A percentile compares a stretch with the other conserved stretches of the same genome.
Conservation (phyloP, 2,329 filamentous ascomycete species). For the Cytospora piceae region DNA sequence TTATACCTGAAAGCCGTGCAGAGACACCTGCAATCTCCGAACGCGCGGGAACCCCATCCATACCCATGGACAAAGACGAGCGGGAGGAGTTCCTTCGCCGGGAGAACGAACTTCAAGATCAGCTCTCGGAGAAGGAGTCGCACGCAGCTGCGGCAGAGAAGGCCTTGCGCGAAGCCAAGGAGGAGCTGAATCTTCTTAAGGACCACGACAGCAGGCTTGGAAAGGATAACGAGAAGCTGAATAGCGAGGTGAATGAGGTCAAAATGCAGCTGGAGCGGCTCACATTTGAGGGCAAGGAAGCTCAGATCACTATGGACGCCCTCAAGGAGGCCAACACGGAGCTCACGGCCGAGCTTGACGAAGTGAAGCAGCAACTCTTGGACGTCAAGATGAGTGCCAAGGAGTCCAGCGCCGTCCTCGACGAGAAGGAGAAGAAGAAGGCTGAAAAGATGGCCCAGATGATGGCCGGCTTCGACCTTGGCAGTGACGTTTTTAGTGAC, state of each 20-base stretch:
- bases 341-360: slow-evolving; percentile 88
- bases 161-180: slow-evolving; percentile 77
- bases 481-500: slow-evolving; percentile 88
- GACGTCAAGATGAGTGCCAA: slow-evolving; percentile 97
- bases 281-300: slow-evolving; percentile 94
- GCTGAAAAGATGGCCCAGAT: slow-evolving; percentile 99
- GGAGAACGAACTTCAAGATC: slow-evolving; percentile 96
- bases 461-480: slow-evolving; percentile 98
- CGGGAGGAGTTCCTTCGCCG: slow-evolving; percentile 92
- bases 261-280: slow-evolving; percentile 97
- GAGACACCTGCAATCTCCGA: slow-evolving; percentile 73
- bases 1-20: slow-evolving; percentile 60
- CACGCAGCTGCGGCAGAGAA: slow-evolving; percentile 80
- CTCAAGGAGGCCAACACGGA: slow-evolving; percentile 95
- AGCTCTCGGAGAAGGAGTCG: slow-evolving; percentile 90
- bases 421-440: slow-evolving; percentile 99
- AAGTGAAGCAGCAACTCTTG: slow-evolving; percentile 92
- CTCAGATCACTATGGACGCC: slow-evolving; percentile 95
- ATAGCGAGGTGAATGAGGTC: slow-evolving; percentile 84
- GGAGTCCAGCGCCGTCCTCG: slow-evolving; percentile 84
- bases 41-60: slow-evolving; percentile 81
- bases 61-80: slow-evolving; percentile 93
- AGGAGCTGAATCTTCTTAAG: slow-evolving; percentile 83
- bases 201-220: slow-evolving; percentile 81
- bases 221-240: slow-evolving; percentile 88